Conservation (phyloP, 768 basidiomycete species). For the Hemileccinum rubropunctum region DNA sequence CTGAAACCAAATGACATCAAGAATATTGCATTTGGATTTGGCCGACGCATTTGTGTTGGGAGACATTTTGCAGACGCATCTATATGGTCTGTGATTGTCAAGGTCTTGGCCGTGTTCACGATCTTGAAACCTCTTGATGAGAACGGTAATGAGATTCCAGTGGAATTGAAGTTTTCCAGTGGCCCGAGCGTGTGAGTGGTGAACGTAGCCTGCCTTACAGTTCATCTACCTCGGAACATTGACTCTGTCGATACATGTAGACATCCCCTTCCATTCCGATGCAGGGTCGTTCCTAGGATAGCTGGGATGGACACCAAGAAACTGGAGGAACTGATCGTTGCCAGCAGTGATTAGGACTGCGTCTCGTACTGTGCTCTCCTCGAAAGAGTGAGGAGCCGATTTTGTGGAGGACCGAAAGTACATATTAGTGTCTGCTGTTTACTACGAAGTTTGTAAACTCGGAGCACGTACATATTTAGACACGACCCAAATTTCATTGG, state of each 20-base stretch:
- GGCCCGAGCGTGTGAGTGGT: constrained; percentile 1
- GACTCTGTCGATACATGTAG: neutral
- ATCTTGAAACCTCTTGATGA: constrained; percentile 4
- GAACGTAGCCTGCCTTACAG: too few species aligned
- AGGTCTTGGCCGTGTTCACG: constrained; percentile 7
- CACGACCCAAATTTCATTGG: too few species aligned
- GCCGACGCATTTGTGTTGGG: constrained; percentile 20
- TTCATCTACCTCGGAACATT: neutral
- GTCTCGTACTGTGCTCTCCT: neutral
- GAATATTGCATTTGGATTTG: constrained; percentile 16
- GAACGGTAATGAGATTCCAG: constrained; percentile 2
- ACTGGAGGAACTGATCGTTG: neutral
- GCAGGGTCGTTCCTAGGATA: neutral
- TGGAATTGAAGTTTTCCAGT: constrained; percentile 3
- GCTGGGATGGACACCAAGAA: neutral
- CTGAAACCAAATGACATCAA: constrained; percentile 1
- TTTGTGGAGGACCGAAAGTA: neutral
- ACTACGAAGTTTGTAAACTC: too few species aligned
- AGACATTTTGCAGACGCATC: constrained; percentile 14
- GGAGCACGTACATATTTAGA: too few species aligned
- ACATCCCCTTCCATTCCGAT: constrained; percentile 2
- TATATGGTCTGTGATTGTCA: constrained; percentile 8
- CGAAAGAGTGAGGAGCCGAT: neutral
- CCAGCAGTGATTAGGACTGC: neutral
- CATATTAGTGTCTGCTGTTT: too few species aligned